phyloP scores from a whole-genome alignment of 1,284 basidiomycete genomes.

The Wolfiporia cocos region DNA sequence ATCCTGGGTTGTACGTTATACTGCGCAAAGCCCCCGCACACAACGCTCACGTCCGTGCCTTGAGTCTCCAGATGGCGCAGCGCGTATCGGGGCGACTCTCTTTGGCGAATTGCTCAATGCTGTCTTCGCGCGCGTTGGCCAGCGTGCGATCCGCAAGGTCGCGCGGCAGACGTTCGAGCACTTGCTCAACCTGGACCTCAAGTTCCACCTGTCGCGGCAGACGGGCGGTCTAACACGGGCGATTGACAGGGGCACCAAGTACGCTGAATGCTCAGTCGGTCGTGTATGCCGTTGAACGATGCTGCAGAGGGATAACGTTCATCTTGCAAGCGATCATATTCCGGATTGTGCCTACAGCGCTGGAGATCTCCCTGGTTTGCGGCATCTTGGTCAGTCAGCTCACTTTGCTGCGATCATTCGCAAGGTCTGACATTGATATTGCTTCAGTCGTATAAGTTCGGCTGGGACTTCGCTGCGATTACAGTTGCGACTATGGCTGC shows the following conservation, averaged over 20 bases:
- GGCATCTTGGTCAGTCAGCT: constrained; percentile 75
- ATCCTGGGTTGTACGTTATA: constrained; percentile 80
- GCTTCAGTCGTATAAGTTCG: constrained; percentile 90
- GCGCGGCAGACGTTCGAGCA: constrained; percentile 94
- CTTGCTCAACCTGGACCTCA: constrained; percentile 84
- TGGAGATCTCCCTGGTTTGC: constrained; percentile 96
- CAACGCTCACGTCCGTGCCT: neutral
- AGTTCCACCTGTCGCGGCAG: constrained; percentile 90
- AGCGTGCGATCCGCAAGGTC: constrained; percentile 90
- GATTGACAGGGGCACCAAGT: constrained; percentile 98
- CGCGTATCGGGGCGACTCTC: constrained; percentile 84
- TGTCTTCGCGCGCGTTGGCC: constrained; percentile 94
- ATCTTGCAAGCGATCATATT: constrained; percentile 92
- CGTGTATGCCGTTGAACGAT: constrained; percentile 2
- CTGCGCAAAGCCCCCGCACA: neutral
- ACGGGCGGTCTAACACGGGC: constrained; percentile 95
- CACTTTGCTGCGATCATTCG: constrained; percentile 1
- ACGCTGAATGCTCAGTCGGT: constrained; percentile 16
- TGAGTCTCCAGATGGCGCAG: constrained; percentile 70
- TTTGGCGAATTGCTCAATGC: constrained; percentile 94
- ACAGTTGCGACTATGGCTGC: constrained; percentile 82
- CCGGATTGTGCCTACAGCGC: constrained; percentile 91
- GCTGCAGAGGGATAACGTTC: constrained; percentile 87
- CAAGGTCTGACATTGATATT: neutral
- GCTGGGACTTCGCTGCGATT: constrained; percentile 93